Evolutionary conservation across 1,284 basidiomycete genomes (phyloP).

Genomic region (Melampsora larici-populina): DNA sequence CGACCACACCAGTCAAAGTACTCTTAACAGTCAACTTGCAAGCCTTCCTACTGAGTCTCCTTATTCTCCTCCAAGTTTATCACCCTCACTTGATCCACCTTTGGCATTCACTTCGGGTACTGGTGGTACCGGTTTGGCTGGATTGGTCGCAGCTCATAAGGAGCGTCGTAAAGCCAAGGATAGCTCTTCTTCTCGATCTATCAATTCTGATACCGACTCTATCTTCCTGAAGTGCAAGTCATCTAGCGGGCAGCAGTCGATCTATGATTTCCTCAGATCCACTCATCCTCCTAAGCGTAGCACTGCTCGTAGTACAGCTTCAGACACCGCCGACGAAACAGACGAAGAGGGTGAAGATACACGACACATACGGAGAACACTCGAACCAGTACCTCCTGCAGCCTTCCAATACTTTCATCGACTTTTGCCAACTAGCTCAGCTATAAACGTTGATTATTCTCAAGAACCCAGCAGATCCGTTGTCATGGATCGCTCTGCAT

Average conservation of each 20-base stretch:
- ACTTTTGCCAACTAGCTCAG: too few species aligned
- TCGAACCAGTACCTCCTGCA: neutral
- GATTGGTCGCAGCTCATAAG: slow-evolving; percentile 1
- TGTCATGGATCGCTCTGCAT: neutral
- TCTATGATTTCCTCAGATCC: neutral
- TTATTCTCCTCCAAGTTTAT: neutral
- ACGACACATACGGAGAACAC: neutral
- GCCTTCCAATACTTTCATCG: too few species aligned
- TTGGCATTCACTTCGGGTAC: neutral
- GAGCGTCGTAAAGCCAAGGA: neutral
- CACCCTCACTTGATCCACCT: neutral
- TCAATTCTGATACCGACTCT: neutral
- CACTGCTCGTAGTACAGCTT: too few species aligned
- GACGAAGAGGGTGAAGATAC: slow-evolving; percentile 3
- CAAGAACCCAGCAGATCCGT: neutral
- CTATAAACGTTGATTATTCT: too few species aligned
- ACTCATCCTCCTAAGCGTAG: neutral
- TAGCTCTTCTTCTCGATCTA: neutral
- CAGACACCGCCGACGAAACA: neutral
- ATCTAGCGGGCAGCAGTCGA: neutral
- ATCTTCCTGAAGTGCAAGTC: neutral
- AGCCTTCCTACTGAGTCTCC: neutral
- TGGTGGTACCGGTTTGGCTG: neutral
- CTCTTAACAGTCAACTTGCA: too few species aligned
- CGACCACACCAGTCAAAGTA: neutral